phyloP scores from a whole-genome alignment of 805 yeast genomes.

The Scheffersomyces coipomensis region DNA sequence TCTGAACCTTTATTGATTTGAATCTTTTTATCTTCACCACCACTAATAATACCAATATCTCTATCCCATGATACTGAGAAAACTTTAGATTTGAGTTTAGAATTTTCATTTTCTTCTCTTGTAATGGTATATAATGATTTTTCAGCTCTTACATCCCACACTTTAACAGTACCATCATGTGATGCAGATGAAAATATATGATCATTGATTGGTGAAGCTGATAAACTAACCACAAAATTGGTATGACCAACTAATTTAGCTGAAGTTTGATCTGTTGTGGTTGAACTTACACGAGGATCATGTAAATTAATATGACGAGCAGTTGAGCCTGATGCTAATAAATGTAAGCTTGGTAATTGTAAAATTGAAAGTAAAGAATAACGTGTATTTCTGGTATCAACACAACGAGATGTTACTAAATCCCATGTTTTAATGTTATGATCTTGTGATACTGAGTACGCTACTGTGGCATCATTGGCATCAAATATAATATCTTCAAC shows the following conservation, averaged over 20 bases:
- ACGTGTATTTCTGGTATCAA: constrained; percentile 85
- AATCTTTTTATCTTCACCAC: constrained; percentile 90
- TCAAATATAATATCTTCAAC: constrained; percentile 85
- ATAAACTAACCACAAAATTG: constrained; percentile 81
- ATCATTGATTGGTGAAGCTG: constrained; percentile 72
- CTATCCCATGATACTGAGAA: constrained; percentile 85
- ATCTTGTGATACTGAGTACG: constrained; percentile 93
- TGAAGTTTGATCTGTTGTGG: constrained; percentile 54
- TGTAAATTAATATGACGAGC: constrained; percentile 96
- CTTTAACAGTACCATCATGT: constrained; percentile 93
- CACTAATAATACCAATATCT: constrained; percentile 81
- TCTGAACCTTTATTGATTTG: constrained; percentile 64
- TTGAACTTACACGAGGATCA: constrained; percentile 77
- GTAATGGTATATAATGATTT: constrained; percentile 78
- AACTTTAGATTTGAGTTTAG: constrained; percentile 58
- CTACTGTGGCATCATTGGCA: constrained; percentile 70
- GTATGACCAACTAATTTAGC: constrained; percentile 81
- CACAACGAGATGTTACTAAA: constrained; percentile 77
- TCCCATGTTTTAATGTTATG: constrained; percentile 97
- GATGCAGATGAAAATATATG: constrained; percentile 86
- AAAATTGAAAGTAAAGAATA: constrained; percentile 77
- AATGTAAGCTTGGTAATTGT: constrained; percentile 62
- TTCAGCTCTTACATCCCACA: constrained; percentile 93
- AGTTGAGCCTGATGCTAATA: constrained; percentile 91
- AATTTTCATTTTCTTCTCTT: constrained; percentile 55